Evolutionary conservation across 768 basidiomycete genomes (phyloP).

Genomic region (Solioccasus polychromus): DNA sequence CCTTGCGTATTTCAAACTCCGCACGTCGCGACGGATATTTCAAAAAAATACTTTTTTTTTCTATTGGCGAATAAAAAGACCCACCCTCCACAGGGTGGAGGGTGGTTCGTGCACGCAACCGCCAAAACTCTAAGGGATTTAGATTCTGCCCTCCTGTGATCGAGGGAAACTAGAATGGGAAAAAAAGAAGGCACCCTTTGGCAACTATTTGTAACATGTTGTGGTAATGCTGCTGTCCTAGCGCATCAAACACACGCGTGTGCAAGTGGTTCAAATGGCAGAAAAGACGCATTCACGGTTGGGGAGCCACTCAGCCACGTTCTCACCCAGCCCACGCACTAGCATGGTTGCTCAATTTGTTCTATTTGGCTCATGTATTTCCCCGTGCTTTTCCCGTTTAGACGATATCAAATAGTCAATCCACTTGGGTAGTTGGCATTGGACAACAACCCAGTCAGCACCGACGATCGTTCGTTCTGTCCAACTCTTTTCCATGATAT

Average conservation of each 20-base stretch:
- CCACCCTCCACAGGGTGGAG: no score
- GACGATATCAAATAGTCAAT: no score
- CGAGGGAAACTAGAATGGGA: conserved; percentile 2
- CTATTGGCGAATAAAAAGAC: no score
- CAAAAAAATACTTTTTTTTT: no score
- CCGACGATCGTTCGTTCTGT: no score
- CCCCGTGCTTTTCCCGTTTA: not conserved
- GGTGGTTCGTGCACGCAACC: no score
- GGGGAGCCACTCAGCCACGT: conserved; percentile 11
- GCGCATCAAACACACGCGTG: conserved; percentile 11
- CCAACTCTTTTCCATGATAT: not conserved
- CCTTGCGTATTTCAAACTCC: conserved; percentile 11
- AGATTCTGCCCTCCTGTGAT: not conserved
- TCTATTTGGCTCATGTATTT: no score
- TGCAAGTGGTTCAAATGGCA: conserved; percentile 31
- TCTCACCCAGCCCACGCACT: conserved; percentile 14
- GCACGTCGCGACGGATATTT: conserved; percentile 10
- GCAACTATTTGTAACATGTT: conserved; percentile 11
- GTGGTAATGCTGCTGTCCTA: conserved; percentile 3
- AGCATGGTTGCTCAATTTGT: no score
- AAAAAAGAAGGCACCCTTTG: conserved; percentile 1
- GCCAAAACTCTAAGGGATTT: no score
- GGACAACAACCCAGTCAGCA: no score
- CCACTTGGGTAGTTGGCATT: no score
- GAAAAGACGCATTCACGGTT: conserved; percentile 31